These are phyloP conservation scores for Cyathus striatus DNA, from an alignment of 768 basidiomycete species.

Conservation along the genomic window DNA sequence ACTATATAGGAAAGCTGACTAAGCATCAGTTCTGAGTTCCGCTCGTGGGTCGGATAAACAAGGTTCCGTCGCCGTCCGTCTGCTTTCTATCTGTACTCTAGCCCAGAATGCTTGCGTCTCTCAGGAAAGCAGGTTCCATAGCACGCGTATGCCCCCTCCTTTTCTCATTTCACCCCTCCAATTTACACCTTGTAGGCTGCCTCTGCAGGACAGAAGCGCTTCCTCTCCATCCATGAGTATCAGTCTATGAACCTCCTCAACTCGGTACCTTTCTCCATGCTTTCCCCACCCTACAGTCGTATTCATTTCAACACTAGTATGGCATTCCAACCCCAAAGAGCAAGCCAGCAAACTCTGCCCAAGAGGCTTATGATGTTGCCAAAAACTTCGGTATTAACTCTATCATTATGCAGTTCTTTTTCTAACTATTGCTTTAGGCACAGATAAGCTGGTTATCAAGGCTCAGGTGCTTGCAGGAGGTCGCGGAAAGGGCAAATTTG, in stretches of 20 bases:
- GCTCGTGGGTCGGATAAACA: no score
- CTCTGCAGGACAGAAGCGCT: conserved; percentile 82
- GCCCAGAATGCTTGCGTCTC: conserved; percentile 59
- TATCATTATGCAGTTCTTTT: conserved; percentile 5
- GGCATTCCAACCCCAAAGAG: conserved; percentile 94
- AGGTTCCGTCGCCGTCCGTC: no score
- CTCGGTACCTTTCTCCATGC: conserved; percentile 45
- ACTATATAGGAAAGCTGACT: conserved; percentile 35
- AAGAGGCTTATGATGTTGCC: conserved; percentile 88
- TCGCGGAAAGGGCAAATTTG: conserved; percentile 95
- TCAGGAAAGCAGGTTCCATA: conserved; percentile 60
- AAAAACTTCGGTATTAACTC: conserved; percentile 71
- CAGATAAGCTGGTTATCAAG: conserved; percentile 87
- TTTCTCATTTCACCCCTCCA: background rate
- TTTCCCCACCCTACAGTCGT: background rate
- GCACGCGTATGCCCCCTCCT: conserved; percentile 44
- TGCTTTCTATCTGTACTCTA: no score
- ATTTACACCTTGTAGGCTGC: conserved; percentile 39
- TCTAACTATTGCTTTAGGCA: conserved; percentile 36
- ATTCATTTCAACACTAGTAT: conserved; percentile 49
- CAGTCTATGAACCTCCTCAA: conserved; percentile 94
- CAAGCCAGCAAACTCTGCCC: conserved; percentile 77
- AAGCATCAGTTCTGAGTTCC: conserved; percentile 21
- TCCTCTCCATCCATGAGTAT: conserved; percentile 96
- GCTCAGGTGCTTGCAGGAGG: conserved; percentile 99